phyloP scores from a whole-genome alignment of 805 yeast genomes.

The Peterozyma toletana region DNA sequence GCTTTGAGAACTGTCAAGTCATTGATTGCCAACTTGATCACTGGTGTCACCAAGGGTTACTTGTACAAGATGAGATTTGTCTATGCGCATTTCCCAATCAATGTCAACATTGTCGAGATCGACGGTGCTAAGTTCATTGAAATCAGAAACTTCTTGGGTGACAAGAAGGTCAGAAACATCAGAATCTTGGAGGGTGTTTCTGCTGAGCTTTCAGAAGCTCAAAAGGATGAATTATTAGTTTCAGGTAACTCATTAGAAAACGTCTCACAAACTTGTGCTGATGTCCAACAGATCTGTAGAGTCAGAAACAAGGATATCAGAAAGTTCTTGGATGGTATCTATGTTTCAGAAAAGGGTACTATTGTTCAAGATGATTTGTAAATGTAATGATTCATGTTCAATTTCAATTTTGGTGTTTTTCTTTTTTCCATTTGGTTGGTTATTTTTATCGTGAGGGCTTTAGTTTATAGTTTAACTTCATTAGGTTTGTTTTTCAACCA shows the following conservation, averaged over 20 bases:
- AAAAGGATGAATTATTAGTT: slow-evolving; percentile 91
- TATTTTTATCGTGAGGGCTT: neutral
- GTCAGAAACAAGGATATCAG: slow-evolving; percentile 99
- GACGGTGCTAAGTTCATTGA: slow-evolving; percentile 75
- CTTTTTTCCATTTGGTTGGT: neutral
- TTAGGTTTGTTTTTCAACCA: neutral
- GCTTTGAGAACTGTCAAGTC: slow-evolving; percentile 98
- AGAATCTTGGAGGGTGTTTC: slow-evolving; percentile 85
- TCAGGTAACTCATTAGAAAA: slow-evolving; percentile 95
- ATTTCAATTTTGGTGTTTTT: slow-evolving; percentile 1
- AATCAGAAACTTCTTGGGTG: slow-evolving; percentile 99
- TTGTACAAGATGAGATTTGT: slow-evolving; percentile 99
- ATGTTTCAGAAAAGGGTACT: slow-evolving; percentile 93
- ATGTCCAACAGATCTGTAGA: slow-evolving; percentile 94
- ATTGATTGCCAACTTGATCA: slow-evolving; percentile 85
- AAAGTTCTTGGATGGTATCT: slow-evolving; percentile 99
- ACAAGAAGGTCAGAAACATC: slow-evolving; percentile 91
- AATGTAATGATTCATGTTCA: neutral
- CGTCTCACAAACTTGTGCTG: slow-evolving; percentile 98
- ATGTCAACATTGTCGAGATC: slow-evolving; percentile 82
- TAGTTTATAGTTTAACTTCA: neutral
- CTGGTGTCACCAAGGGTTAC: slow-evolving; percentile 99
- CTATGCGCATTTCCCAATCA: slow-evolving; percentile 99
- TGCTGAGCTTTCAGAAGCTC: slow-evolving; percentile 71
- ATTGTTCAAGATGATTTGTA: slow-evolving; percentile 53